Conservation (phyloP, 768 basidiomycete genomes). For the Pholiota conissans region DNA sequence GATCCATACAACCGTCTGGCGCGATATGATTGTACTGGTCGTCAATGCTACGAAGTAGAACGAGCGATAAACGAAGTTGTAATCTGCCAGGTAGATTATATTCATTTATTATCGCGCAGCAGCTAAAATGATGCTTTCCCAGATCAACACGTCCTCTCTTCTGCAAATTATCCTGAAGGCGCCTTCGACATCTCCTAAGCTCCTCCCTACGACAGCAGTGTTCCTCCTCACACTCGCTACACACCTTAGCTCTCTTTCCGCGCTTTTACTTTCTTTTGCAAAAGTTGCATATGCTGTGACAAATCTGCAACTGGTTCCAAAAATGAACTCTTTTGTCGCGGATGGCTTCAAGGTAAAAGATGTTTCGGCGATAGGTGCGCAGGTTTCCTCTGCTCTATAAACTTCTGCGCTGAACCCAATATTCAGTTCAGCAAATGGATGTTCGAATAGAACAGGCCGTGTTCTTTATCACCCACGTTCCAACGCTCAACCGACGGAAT, state of each 20-base stretch:
- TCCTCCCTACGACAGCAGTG: constrained; percentile 25
- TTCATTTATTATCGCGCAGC: neutral
- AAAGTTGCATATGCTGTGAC: constrained; percentile 20
- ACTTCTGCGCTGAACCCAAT: neutral
- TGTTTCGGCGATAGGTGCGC: constrained; percentile 40
- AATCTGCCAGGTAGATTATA: constrained; percentile 39
- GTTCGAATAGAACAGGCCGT: constrained; percentile 51
- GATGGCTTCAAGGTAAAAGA: constrained; percentile 34
- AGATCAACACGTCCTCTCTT: constrained; percentile 47
- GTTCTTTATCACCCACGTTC: constrained; percentile 43
- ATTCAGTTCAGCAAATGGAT: constrained; percentile 66
- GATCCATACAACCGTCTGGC: constrained; percentile 28
- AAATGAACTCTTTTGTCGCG: constrained; percentile 6
- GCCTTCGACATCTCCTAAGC: constrained; percentile 17
- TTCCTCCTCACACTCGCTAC: constrained; percentile 26
- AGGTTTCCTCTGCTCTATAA: neutral
- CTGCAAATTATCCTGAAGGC: constrained; percentile 25
- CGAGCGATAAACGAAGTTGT: constrained; percentile 34
- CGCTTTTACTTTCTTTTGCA: constrained; percentile 16
- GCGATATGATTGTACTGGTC: constrained; percentile 40
- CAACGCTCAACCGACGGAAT: constrained; percentile 35
- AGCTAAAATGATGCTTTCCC: neutral
- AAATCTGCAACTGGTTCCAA: constrained; percentile 17
- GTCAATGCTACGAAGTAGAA: constrained; percentile 7
- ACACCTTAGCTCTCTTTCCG: constrained; percentile 16